These are phyloP conservation scores for Penicillium soppii DNA, from an alignment of 495 filamentous ascomycete species.

Conservation along the genomic window DNA sequence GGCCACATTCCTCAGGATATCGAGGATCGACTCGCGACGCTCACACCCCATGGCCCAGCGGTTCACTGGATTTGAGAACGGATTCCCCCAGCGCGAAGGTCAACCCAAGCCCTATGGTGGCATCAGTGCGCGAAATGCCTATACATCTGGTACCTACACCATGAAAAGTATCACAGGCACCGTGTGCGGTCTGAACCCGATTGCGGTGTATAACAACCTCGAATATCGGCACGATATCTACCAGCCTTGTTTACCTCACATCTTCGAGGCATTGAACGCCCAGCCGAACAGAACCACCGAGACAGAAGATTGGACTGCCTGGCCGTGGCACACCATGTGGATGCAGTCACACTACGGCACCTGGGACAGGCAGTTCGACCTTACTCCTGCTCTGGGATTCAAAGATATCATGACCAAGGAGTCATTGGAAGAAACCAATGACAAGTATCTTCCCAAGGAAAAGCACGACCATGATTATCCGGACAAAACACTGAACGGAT, in stretches of 20 bases:
- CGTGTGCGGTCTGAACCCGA: conserved; percentile 43
- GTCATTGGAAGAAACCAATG: conserved; percentile 20
- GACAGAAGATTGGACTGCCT: conserved; percentile 29
- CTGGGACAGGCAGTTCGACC: conserved; percentile 32
- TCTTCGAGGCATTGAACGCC: conserved; percentile 33
- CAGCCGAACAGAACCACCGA: conserved; percentile 31
- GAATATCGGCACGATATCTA: conserved; percentile 39
- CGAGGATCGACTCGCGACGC: conserved; percentile 23
- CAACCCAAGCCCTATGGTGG: conserved; percentile 37
- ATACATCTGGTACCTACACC: conserved; percentile 49
- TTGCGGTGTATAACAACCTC: conserved; percentile 33
- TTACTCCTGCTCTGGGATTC: conserved; percentile 34
- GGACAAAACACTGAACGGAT: conserved; percentile 34
- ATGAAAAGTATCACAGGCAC: conserved; percentile 47
- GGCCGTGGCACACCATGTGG: conserved; percentile 37
- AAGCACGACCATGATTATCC: conserved; percentile 38
- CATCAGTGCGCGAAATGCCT: conserved; percentile 42
- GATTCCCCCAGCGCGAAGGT: conserved; percentile 28
- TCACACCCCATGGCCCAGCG: conserved; percentile 41
- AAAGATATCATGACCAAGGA: conserved; percentile 27
- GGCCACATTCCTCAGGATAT: conserved; percentile 23
- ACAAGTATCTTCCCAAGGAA: conserved; percentile 25
- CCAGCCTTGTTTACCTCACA: conserved; percentile 42
- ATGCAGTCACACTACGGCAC: conserved; percentile 40
- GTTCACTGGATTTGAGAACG: conserved; percentile 41